Base-by-base conservation (phyloP, 768 basidiomycete species). In the Epithele typhae region DNA sequence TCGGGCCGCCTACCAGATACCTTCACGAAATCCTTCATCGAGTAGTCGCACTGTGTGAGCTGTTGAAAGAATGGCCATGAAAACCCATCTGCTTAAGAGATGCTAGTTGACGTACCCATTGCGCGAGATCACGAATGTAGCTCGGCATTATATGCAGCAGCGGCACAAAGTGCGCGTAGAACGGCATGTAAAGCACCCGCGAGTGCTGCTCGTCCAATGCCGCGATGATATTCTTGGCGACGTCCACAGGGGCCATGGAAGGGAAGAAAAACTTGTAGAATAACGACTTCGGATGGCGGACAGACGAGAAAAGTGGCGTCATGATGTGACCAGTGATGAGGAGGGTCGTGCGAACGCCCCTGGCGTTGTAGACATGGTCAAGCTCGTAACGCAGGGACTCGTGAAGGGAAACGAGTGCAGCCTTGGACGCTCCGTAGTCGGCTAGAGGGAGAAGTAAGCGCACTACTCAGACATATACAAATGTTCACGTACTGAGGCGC, bases 381-480 rank as follows among this genome's bases (percentile, higher is more conserved):
- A 98, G 79, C 63, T 99, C 95, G 56, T 83, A 87, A 42, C 92
- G 78, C 43, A 99, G 74, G 12, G 87, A 84, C 54, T 93, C 87
- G 55, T 95, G 82, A 37, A 97, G 65, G 25, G 78, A 78, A 14
- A 88, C 70, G 18, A 87, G 61, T n/a, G 94, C 93, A 10, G 92
- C 89, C 69, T 99, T 99, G 21, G 91, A 92, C 8, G 92, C 91
- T 63, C 76, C 77, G 63, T 99, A 98, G 67, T 95, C 92, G 58
- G 83, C 89, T 91, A 46, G 37, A 4, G 21, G 2, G 4, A 30
- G 11, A 36, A 36, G 35, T 14, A 8, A 30, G 27, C 19, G 15
- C 4, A 17, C 5, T n/a, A n/a, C n/a, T n/a, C n/a, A 22, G 25
- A 9, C 25, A 15, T 18, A 6, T 10, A 38, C 37, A 24, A 42